These are phyloP conservation scores for Xerocomus spinulosus DNA, from an alignment of 768 basidiomycete species.

Conservation along the genomic window DNA sequence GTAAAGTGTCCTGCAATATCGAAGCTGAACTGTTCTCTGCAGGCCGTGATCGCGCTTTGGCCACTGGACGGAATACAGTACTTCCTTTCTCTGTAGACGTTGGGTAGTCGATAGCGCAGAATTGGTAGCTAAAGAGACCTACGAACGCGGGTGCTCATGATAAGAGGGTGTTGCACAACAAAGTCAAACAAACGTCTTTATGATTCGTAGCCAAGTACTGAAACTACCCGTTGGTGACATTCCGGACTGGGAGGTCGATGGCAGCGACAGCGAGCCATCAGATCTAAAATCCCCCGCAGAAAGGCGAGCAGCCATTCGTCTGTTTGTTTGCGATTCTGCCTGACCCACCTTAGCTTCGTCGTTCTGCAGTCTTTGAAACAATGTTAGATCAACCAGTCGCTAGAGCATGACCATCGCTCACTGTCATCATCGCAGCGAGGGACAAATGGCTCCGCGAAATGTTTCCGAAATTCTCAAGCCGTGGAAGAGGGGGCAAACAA, in stretches of 20 bases:
- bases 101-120: neutral
- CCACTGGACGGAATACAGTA: slow-evolving; percentile 64
- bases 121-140: slow-evolving; percentile 34
- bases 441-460: slow-evolving; percentile 61
- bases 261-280: slow-evolving; percentile 37
- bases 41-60: slow-evolving; percentile 48
- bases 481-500: slow-evolving; percentile 55
- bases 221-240: slow-evolving; percentile 53
- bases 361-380: slow-evolving; percentile 66
- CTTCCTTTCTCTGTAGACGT: slow-evolving; percentile 59
- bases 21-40: slow-evolving; percentile 17
- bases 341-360: slow-evolving; percentile 43
- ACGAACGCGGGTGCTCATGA: slow-evolving; percentile 55
- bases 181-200: slow-evolving; percentile 26
- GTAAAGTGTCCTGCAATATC: slow-evolving; percentile 11
- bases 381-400: slow-evolving; percentile 39
- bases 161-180: slow-evolving; percentile 16
- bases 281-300: slow-evolving; percentile 48
- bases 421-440: slow-evolving; percentile 45
- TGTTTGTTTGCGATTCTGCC: neutral
- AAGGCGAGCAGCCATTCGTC: slow-evolving; percentile 39
- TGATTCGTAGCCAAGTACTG: slow-evolving; percentile 25
- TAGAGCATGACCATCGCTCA: slow-evolving; percentile 12
- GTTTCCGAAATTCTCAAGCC: slow-evolving; percentile 71
- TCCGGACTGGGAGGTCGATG: slow-evolving; percentile 58